These are phyloP conservation scores for Cyclanthera cordifolia DNA, from an alignment of 306 rosid genomes.

Conservation along the genomic window DNA sequence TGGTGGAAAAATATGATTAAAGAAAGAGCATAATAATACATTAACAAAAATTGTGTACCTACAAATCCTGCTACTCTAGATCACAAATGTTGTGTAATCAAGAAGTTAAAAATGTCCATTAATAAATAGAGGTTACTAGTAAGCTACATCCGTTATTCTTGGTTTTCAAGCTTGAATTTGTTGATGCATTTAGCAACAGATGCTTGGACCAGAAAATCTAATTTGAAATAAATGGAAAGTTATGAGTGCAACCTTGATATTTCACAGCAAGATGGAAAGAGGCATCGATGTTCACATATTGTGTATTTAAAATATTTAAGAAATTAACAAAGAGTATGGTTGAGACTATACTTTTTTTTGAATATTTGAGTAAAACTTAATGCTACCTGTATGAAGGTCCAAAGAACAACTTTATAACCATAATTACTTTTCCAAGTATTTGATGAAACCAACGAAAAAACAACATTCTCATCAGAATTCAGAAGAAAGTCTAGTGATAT, in stretches of 20 bases:
- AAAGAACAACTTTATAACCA: no score
- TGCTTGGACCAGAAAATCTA: neutral
- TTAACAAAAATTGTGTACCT: neutral
- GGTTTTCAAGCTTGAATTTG: neutral
- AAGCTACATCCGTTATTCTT: neutral
- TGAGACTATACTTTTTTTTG: no score
- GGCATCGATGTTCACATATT: neutral
- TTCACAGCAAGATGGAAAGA: neutral
- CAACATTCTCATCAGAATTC: neutral
- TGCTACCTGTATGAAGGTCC: no score
- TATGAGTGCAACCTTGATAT: neutral
- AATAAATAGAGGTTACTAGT: no score
- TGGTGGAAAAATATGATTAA: constrained; percentile 7
- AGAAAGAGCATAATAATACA: neutral
- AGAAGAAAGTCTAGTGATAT: neutral
- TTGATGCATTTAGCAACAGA: neutral
- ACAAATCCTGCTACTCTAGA: neutral
- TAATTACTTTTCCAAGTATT: neutral
- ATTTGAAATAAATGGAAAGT: neutral
- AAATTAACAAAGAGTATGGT: neutral
- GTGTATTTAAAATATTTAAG: neutral
- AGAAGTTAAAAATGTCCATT: neutral
- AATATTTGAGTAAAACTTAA: no score
- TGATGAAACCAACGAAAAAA: neutral
- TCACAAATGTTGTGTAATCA: neutral